Base-by-base conservation (phyloP, 192 early-diverging fungal species). In the Coemansia sp. region DNA sequence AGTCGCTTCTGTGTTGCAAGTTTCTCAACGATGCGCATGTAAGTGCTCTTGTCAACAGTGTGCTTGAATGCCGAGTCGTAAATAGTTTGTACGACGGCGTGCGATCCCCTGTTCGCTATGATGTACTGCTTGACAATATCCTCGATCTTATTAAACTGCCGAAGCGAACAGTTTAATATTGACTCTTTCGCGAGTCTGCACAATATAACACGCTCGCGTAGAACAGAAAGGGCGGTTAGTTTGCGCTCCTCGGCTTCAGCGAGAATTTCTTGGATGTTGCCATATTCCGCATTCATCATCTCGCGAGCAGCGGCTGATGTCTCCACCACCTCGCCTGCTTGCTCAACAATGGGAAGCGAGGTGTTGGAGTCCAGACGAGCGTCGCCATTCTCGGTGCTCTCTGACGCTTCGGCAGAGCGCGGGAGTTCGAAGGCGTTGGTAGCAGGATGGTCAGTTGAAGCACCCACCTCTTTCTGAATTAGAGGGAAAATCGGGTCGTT, bases 11-110 rank as follows among this genome's bases (percentile, higher is more conserved):
- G 68, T 2, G 16, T 30, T 14, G 62, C 64, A 57, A 83, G 51
- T 20, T 44, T 62, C 6, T 53, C 39, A 20, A 83, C 20, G 2
- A 62, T 55, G 5, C 75, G 64, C 35, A 69, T 5, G 15, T 77
- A 56, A 14, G 80, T 83, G 23, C 64, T 64, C 51, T 77, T 77
- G 66, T 83, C 80, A 51, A 77, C 26, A 14, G 1, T 39, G 43
- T 71, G 43, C 15, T 60, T 61, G 20, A 36, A 58, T 16, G 45
- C 53, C 4, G 68, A 23, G 21, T 36, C 55, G 3, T 67, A 39
- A 6, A 71, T 59, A 1, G 67, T 23, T 30, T 43, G 20, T 6
- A 70, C 53, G 24, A 74, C n/a, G 36, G 35, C 59, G 5, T 45
- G 12, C 4, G 63, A 52, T 41, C 48, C 35, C 26, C 21, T 55